Base-by-base conservation (phyloP, 2,329 filamentous ascomycete genomes). In the Fusarium cyanostomum region DNA sequence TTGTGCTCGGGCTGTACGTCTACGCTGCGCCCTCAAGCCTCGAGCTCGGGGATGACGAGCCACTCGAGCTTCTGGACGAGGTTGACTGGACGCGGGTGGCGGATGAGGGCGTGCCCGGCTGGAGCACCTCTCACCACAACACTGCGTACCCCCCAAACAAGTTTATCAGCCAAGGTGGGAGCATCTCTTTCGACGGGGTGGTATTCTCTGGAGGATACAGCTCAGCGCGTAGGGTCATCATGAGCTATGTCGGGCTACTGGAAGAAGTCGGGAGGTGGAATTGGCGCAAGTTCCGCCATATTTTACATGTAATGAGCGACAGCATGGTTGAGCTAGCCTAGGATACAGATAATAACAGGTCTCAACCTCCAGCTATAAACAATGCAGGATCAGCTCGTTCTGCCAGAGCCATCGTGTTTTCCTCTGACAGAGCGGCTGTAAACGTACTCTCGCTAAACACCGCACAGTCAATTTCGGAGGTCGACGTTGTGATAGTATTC, bases 181-280 rank as follows among this genome's bases (percentile, higher is more conserved):
- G 13, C 1, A 21, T 61, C 7, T 46, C 39, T 8, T 61, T 61
- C n/a, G 38, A 13, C 1, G 44, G 55, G 4, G 42, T 46, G 1
- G 38, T 45, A 0, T 54, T 38, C 12, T 26, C 34, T 11, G 49
- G 55, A 2, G 58, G 58, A 2, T 54, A 59, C 11, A 55, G 43
- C 24, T 31, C 55, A 5, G 54, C 58, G 3, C 46, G 41, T 12
- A 59, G 44, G 28, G 44, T 59, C 1, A 2, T 59, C 1, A 26
- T 61, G 10, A 37, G 50, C 2, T 61, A 49, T 37, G 55, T 38
- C 10, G 38, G 48, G 7, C 50, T 61, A 2, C 6, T 61, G 12
- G 58, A 59, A 5, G 58, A 61, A 1, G 49, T 61, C 7, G 49
- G 58, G 3, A 61, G 50, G 16, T 59, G 58, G 55, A 59, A 61